Percentiles rank a stretch among this genome's conserved stretches.
phyloP scores from a whole-genome alignment of 2,329 filamentous ascomycete genomes.

The Didymella exigua region DNA sequence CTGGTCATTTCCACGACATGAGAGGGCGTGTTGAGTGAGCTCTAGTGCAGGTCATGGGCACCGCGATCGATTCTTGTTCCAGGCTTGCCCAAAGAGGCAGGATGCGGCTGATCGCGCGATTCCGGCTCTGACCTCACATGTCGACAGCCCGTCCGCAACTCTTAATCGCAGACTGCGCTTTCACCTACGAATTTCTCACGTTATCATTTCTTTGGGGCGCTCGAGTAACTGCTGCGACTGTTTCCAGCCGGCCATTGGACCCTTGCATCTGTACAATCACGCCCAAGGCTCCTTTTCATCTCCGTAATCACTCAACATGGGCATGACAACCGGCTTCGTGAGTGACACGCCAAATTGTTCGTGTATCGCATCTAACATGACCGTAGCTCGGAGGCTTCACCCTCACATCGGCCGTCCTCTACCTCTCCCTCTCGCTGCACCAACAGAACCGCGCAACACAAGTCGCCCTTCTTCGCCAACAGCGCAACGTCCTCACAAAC shows the following conservation, averaged over 20 bases:
- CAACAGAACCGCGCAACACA: constrained; percentile 55
- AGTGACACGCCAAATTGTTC: constrained; percentile 11
- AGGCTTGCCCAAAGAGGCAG: constrained; percentile 10
- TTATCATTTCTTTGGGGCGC: no score
- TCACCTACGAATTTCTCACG: not conserved
- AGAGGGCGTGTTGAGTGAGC: not conserved
- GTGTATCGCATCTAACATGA: constrained; percentile 8
- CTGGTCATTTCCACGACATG: no score
- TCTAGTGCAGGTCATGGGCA: not conserved
- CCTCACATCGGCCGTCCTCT: constrained; percentile 53
- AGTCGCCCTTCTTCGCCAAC: constrained; percentile 54
- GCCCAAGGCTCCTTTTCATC: not conserved
- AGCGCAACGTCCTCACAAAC: constrained; percentile 51
- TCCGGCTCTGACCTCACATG: constrained; percentile 15
- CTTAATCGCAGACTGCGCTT: not conserved
- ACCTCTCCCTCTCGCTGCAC: constrained; percentile 51
- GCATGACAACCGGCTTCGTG: constrained; percentile 60
- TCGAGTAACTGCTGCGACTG: not conserved
- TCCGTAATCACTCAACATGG: constrained; percentile 46
- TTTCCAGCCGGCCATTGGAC: constrained; percentile 7
- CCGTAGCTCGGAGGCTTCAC: constrained; percentile 57
- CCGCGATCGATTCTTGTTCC: not conserved
- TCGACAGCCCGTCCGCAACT: constrained; percentile 3
- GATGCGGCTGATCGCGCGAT: constrained; percentile 12
- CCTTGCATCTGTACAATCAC: not conserved